These are phyloP conservation scores for Lanzia echinophila DNA, from an alignment of 2,329 filamentous ascomycete genomes.

Conservation along the genomic window DNA sequence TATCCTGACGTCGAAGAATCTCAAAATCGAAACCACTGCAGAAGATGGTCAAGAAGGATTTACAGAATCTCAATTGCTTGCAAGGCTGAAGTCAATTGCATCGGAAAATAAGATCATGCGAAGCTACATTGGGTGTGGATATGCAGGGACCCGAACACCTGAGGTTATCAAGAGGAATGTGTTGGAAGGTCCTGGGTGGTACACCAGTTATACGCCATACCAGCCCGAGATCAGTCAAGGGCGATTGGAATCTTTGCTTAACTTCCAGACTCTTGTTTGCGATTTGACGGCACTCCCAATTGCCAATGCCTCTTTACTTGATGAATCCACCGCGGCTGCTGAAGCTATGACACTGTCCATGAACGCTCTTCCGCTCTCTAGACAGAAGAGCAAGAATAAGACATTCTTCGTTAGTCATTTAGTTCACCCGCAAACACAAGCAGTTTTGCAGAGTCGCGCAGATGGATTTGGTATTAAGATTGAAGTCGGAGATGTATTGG, in stretches of 20 bases:
- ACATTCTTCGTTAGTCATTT: constrained; percentile 77
- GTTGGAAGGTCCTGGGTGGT: constrained; percentile 90
- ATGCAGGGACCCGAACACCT: constrained; percentile 80
- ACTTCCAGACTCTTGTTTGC: constrained; percentile 89
- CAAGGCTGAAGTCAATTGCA: constrained; percentile 46
- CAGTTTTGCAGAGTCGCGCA: constrained; percentile 76
- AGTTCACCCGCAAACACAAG: constrained; percentile 79
- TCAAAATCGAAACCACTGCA: constrained; percentile 47
- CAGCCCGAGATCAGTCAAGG: constrained; percentile 97
- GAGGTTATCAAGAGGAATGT: constrained; percentile 90
- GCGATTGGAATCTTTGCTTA: constrained; percentile 81
- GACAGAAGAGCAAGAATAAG: constrained; percentile 69
- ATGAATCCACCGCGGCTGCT: constrained; percentile 86
- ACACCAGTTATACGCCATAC: constrained; percentile 96
- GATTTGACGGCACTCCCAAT: constrained; percentile 84
- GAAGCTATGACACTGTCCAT: constrained; percentile 94
- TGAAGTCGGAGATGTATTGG: constrained; percentile 63
- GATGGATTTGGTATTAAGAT: constrained; percentile 87
- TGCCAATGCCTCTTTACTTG: constrained; percentile 83
- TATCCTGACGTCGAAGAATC: constrained; percentile 61
- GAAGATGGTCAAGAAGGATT: constrained; percentile 24
- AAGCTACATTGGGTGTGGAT: constrained; percentile 79
- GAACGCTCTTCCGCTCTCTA: constrained; percentile 63
- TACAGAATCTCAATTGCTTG: constrained; percentile 53
- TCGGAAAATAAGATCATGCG: constrained; percentile 53